These are phyloP conservation scores for Xylaria scruposa DNA, from an alignment of 495 filamentous ascomycete species.

Conservation along the genomic window DNA sequence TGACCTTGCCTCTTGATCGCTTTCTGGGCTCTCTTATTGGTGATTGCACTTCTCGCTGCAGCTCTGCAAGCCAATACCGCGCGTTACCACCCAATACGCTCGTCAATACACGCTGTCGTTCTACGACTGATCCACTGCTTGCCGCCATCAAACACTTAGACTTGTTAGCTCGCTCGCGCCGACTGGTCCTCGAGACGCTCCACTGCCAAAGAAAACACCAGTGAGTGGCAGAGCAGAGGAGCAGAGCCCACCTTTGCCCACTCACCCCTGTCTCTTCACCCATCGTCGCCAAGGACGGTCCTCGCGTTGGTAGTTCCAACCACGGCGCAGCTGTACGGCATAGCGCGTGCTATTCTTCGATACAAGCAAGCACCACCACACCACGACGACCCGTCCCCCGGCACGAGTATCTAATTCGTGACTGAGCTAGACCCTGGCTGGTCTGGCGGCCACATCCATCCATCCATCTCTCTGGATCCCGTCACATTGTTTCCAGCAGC, in stretches of 20 bases:
- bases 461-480: conserved; percentile 31
- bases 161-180: conserved; percentile 19
- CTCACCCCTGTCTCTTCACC: not conserved
- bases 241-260: conserved; percentile 1
- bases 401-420: conserved; percentile 6
- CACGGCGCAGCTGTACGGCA: conserved; percentile 10
- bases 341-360: conserved; percentile 9
- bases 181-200: conserved; percentile 25
- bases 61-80: conserved; percentile 23
- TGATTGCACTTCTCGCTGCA: not conserved
- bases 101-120: not conserved
- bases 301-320: conserved; percentile 3
- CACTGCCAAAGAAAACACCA: conserved; percentile 3
- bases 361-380: not conserved
- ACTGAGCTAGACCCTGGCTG: conserved; percentile 4
- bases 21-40: conserved; percentile 2
- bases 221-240: conserved; percentile 1
- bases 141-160: conserved; percentile 20
- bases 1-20: not conserved
- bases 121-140: conserved; percentile 17
- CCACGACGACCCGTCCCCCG: conserved; percentile 2
- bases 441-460: conserved; percentile 19
- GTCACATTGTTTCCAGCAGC: conserved; percentile 31
- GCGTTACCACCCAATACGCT: conserved; percentile 21
- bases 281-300: conserved; percentile 2